Base-by-base conservation (phyloP, 2,329 filamentous ascomycete genomes). In the Acrocalymma vagum region DNA sequence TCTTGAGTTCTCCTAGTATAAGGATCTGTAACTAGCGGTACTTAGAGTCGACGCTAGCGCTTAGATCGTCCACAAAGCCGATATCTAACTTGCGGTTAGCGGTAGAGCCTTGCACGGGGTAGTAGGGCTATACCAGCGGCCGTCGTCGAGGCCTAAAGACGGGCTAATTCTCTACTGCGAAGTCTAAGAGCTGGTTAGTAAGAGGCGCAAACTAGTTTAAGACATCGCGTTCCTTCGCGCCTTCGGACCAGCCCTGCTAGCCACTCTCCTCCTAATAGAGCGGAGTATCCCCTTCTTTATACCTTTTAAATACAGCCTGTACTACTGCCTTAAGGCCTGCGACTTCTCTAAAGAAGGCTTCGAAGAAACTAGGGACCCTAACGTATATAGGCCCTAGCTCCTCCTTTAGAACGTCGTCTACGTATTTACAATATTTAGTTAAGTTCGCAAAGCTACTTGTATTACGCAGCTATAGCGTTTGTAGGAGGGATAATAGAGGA, bases 1-100 rank as follows among this genome's bases (percentile, higher is more conserved):
- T 73, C 55, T 77, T 77, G 13, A 79, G 60, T 52, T 78, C 72
- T 45, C 74, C 69, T 4, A 69, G 66, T 23, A 79, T 53, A 6
- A 78, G 64, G 33, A 80, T 72, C 26, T 76, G 63, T 4, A 61
- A 69, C 73, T 60, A 77, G 44, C 67, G 52, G 44, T 27, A 53
- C 26, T 50, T 57, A 3, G 42, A 52, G 42, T 51, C 27, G 5
- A 41, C 40, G 38, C 47, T 36, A 21, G 55, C 50, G 35, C 41
- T 52, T 29, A 25, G 39, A 42, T 53, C 35, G 37, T 61, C 48
- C 30, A 55, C 48, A 37, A 61, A 58, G 41, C 55, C 45, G 38
- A 61, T 35, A 39, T 62, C 54, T 38, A 62, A 43, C 47, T 58
- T 57, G 34, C 54, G 43, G 38, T 55, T 37, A 13, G 55, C 53